Conservation (phyloP, 139 green algal genomes). For the Limnomonas spitsbergensis region DNA sequence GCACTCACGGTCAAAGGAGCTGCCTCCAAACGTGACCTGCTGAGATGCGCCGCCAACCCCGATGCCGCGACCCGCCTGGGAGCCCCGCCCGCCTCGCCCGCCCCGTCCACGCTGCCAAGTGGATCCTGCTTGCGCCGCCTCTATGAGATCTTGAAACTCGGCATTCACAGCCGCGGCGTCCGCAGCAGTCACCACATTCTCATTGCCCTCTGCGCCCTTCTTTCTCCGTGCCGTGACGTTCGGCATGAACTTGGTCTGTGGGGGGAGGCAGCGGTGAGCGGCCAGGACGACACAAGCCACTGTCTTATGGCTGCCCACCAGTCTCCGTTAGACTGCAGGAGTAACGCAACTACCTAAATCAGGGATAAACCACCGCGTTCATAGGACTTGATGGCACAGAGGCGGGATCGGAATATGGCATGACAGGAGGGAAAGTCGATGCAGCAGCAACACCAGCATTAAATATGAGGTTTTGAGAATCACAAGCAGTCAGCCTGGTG, state of each 20-base stretch:
- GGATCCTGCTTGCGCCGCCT: conserved; percentile 24
- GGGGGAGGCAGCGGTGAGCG: not conserved
- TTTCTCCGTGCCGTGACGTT: conserved; percentile 43
- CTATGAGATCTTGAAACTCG: conserved; percentile 54
- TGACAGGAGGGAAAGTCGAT: too few species aligned
- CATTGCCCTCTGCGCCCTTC: conserved; percentile 23
- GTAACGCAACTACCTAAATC: too few species aligned
- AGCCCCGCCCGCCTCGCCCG: not conserved
- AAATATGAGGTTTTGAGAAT: too few species aligned
- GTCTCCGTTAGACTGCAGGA: too few species aligned
- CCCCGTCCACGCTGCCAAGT: conserved; percentile 25
- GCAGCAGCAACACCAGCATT: too few species aligned
- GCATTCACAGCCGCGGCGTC: conserved; percentile 30
- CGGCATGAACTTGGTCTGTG: conserved; percentile 42
- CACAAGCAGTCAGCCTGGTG: too few species aligned
- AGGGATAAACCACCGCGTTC: too few species aligned
- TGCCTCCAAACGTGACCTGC: conserved; percentile 14
- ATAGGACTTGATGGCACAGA: too few species aligned
- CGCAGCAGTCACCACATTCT: not conserved
- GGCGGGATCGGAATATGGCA: too few species aligned
- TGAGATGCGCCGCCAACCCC: not conserved
- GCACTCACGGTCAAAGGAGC: not conserved
- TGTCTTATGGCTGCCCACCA: too few species aligned
- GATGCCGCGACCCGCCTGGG: not conserved
- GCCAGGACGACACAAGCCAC: too few species aligned